These are phyloP conservation scores for Cochlearia excelsa DNA, from an alignment of 345 rosid species.

Conservation along the genomic window DNA sequence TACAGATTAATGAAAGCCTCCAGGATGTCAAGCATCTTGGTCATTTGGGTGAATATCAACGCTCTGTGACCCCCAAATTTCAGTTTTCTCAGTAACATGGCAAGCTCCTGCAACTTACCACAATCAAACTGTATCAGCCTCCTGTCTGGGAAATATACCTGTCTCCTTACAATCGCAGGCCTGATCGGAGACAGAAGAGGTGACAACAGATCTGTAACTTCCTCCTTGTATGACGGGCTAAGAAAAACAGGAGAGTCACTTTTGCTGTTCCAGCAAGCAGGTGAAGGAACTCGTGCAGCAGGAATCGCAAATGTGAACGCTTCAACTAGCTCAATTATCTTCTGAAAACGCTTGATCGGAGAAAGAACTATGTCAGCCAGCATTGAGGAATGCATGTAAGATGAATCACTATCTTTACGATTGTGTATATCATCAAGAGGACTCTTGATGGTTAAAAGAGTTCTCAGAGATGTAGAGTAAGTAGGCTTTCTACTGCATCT, in stretches of 20 bases:
- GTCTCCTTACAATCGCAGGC: slow-evolving; percentile 94
- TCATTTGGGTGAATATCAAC: slow-evolving; percentile 98
- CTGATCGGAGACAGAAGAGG: slow-evolving; percentile 84
- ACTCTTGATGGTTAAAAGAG: slow-evolving; percentile 54
- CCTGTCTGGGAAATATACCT: slow-evolving; percentile 95
- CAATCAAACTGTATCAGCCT: slow-evolving; percentile 98
- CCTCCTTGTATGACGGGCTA: slow-evolving; percentile 52
- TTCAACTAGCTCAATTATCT: slow-evolving; percentile 73
- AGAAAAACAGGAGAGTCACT: slow-evolving; percentile 55
- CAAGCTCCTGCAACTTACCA: slow-evolving; percentile 98
- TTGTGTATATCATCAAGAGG: slow-evolving; percentile 56
- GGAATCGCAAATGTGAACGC: slow-evolving; percentile 94
- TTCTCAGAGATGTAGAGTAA: slow-evolving; percentile 66
- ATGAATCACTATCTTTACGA: slow-evolving; percentile 46
- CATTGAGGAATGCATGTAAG: slow-evolving; percentile 63
- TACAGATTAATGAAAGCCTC: slow-evolving; percentile 95
- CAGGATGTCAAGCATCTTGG: slow-evolving; percentile 97
- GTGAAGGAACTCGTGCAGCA: slow-evolving; percentile 79
- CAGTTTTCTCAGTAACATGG: slow-evolving; percentile 74
- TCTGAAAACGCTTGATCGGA: slow-evolving; percentile 81
- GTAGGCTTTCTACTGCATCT: slow-evolving; percentile 83
- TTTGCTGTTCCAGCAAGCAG: slow-evolving; percentile 87
- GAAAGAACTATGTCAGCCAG: slow-evolving; percentile 83
- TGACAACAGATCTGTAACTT: slow-evolving; percentile 60
- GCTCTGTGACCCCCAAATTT: slow-evolving; percentile 97